Conservation (phyloP, 176 grass and related monocot species). For the Areca catechu region DNA sequence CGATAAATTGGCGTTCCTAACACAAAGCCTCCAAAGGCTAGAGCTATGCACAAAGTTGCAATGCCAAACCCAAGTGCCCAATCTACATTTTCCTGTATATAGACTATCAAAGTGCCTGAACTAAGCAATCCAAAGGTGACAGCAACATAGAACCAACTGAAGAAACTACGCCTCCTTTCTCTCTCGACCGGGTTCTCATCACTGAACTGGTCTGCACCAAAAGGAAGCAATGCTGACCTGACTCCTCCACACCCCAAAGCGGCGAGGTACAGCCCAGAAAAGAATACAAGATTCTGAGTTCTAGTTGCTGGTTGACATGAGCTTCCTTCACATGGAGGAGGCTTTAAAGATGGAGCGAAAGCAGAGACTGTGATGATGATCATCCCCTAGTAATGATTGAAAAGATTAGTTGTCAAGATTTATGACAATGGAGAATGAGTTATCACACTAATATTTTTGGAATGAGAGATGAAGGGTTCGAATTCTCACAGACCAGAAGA, state of each 20-base stretch:
- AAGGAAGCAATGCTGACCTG: conserved; percentile 71
- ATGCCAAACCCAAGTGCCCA: conserved; percentile 86
- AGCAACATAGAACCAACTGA: conserved; percentile 76
- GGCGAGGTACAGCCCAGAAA: conserved; percentile 55
- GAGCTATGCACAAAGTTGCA: conserved; percentile 42
- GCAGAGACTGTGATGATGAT: conserved; percentile 60
- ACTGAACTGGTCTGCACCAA: conserved; percentile 79
- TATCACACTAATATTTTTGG: no score
- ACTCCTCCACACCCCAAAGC: conserved; percentile 66
- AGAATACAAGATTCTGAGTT: conserved; percentile 60
- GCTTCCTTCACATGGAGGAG: conserved; percentile 45
- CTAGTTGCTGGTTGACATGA: conserved; percentile 63
- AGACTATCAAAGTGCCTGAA: conserved; percentile 58
- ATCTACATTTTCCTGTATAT: conserved; percentile 75
- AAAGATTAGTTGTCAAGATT: neutral
- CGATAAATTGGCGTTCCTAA: conserved; percentile 63
- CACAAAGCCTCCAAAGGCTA: conserved; percentile 46
- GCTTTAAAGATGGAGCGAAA: conserved; percentile 50
- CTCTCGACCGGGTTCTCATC: conserved; percentile 50
- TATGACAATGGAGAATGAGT: neutral
- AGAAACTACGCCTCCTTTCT: conserved; percentile 62
- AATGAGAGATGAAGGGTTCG: no score
- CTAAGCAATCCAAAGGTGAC: conserved; percentile 68
- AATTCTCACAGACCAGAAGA: conserved; percentile 15
- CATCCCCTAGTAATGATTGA: conserved; percentile 50